Conservation (phyloP, 2,329 filamentous ascomycete species). For the Grosmannia clavigera region DNA sequence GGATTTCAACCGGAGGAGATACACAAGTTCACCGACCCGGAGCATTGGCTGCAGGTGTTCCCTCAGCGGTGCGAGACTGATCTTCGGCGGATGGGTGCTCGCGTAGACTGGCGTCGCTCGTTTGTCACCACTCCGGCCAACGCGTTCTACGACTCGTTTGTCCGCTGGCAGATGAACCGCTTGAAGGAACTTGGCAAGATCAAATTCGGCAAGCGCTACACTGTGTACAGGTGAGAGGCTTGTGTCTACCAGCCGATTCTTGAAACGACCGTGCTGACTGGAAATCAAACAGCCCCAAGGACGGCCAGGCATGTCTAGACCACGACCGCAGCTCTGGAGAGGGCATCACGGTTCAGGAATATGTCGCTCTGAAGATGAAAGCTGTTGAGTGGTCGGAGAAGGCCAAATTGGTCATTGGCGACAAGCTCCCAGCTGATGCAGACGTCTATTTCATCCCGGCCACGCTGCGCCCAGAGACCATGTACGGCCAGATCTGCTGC, state of each 20-base stretch:
- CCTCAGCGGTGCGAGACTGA: conserved; percentile 66
- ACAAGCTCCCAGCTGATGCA: conserved; percentile 65
- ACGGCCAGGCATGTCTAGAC: conserved; percentile 78
- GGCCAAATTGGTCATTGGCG: conserved; percentile 57
- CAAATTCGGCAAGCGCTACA: conserved; percentile 59
- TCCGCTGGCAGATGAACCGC: conserved; percentile 94
- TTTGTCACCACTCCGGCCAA: conserved; percentile 96
- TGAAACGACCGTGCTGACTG: conserved; percentile 54
- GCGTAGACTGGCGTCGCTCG: conserved; percentile 86
- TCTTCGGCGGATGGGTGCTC: conserved; percentile 68
- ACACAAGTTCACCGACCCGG: conserved; percentile 69
- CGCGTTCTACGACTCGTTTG: conserved; percentile 90
- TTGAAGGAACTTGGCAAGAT: conserved; percentile 85
- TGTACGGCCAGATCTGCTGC: conserved; percentile 96
- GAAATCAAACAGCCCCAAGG: conserved; percentile 46
- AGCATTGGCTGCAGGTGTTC: conserved; percentile 84
- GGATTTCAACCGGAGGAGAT: conserved; percentile 83
- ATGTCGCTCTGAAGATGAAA: conserved; percentile 83
- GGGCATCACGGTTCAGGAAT: conserved; percentile 77
- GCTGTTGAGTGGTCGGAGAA: conserved; percentile 79
- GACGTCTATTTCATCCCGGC: conserved; percentile 85
- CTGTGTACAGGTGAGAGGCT: conserved; percentile 11
- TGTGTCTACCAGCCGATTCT: conserved; percentile 45
- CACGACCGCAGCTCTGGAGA: conserved; percentile 75
- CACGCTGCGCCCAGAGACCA: conserved; percentile 86